Percentiles rank a stretch among this genome's conserved stretches.
These are phyloP conservation scores for Mycena chlorophos DNA, from an alignment of 768 basidiomycete species.

Conservation along the genomic window DNA sequence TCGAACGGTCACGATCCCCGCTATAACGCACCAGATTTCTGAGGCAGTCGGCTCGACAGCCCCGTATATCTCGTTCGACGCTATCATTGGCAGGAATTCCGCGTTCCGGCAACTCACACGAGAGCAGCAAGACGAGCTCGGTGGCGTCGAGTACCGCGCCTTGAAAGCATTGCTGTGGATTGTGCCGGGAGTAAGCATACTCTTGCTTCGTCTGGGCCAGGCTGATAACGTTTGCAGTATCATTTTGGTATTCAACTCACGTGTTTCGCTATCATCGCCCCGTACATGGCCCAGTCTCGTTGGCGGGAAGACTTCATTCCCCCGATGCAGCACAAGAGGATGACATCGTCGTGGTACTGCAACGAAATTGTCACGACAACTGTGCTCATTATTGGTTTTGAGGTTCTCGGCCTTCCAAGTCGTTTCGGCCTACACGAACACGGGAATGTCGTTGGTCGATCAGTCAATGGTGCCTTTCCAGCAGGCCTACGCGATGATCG, in stretches of 20 bases:
- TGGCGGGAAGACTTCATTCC: conserved; percentile 65
- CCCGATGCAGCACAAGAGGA: conserved; percentile 53
- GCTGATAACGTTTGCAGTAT: conserved; percentile 54
- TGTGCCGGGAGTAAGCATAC: conserved; percentile 59
- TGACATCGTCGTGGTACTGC: conserved; percentile 66
- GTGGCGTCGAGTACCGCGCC: conserved; percentile 90
- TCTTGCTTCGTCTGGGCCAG: not conserved
- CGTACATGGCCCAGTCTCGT: conserved; percentile 65
- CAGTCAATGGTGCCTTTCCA: conserved; percentile 92
- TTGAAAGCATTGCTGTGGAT: conserved; percentile 82
- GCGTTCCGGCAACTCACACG: conserved; percentile 65
- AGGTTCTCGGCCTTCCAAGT: conserved; percentile 89
- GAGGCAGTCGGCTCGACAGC: conserved; percentile 45
- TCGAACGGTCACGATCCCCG: conserved; percentile 66
- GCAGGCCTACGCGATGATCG: conserved; percentile 76
- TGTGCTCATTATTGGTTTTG: not conserved
- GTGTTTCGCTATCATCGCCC: conserved; percentile 71
- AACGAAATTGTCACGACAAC: conserved; percentile 2
- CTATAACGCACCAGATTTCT: conserved; percentile 45
- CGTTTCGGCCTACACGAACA: conserved; percentile 85
- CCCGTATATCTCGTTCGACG: conserved; percentile 84
- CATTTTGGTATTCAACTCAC: conserved; percentile 70
- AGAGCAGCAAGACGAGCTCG: conserved; percentile 88
- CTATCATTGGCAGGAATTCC: conserved; percentile 82
- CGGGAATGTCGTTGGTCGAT: conserved; percentile 85